Base-by-base conservation (phyloP, 2,329 filamentous ascomycete species). In the Pyrenophora teres region DNA sequence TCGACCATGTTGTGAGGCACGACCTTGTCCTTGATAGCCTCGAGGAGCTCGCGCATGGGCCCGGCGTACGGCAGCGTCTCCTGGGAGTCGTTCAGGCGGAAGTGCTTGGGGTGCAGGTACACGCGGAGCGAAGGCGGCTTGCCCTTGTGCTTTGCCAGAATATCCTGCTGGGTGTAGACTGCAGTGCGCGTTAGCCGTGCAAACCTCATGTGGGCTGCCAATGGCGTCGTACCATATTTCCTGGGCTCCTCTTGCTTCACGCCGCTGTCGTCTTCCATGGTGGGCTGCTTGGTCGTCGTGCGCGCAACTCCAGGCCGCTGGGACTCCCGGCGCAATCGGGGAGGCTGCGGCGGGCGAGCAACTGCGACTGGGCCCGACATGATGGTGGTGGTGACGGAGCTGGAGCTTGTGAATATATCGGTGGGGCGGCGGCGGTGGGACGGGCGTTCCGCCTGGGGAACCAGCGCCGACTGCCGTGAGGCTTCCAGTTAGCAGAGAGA, bases 21-120 rank as follows among this genome's bases (percentile, higher is more conserved):
- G 0, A 90, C 96, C 50, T 88, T 84, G 36, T 78, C 79, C 59
- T 83, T 83, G 39, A 97, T 74, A 72, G 96, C 92, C 60, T 95
- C 86, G 32, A 97, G 79, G 42, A 90, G 79, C 62, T 90, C 76
- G 63, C 83, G 86, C 92, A 97, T 97, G 19, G 94, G 92, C 16
- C 92, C 96, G 65, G 90, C 90, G 74, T 97, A 97, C 4, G 85
- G 83, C 65, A 96, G 97, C 69, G 89, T 93, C 67, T 92, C 90
- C 73, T 96, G 92, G 74, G 97, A 93, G 65, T 92, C 86, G 63
- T 97, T 93, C 76, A 99, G 56, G 52, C 71, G 68, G 70, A 96
- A 97, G 74, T 96, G 88, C 4, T 84, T 91, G 8, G 86, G 82
- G 69, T 97, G 87, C 27, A 99, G 79, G 71, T 97, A 92, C 19